phyloP scores from a whole-genome alignment of 768 basidiomycete genomes.

The Suillus spraguei region DNA sequence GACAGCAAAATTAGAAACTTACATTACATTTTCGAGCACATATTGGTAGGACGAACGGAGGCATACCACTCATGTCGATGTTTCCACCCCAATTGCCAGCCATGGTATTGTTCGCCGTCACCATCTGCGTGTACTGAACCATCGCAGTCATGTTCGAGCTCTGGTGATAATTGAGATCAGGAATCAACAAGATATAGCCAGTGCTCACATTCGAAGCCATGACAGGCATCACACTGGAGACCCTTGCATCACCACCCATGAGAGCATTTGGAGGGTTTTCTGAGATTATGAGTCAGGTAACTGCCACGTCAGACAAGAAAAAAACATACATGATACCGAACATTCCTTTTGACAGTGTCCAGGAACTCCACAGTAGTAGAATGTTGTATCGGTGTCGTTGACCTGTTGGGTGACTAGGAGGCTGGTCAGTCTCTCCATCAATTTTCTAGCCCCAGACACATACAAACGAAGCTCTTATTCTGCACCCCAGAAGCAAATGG shows the following conservation, averaged over 20 bases:
- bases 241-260: constrained; percentile 44
- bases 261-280: constrained; percentile 61
- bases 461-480: constrained; percentile 63
- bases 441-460: constrained; percentile 23
- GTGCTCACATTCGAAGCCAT: constrained; percentile 46
- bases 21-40: constrained; percentile 60
- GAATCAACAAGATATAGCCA: constrained; percentile 6
- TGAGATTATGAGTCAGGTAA: constrained; percentile 24
- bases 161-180: constrained; percentile 28
- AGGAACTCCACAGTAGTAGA: constrained; percentile 74
- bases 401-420: constrained; percentile 64
- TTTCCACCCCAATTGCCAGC: constrained; percentile 64
- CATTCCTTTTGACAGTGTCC: constrained; percentile 84
- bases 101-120: constrained; percentile 47
- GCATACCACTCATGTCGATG: constrained; percentile 60
- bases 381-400: constrained; percentile 73
- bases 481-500: constrained; percentile 71
- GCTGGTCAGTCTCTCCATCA: constrained; percentile 21
- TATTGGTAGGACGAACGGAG: constrained; percentile 52
- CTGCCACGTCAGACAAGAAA: neutral
- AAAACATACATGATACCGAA: constrained; percentile 68
- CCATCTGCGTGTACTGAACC: constrained; percentile 48
- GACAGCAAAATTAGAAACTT: constrained; percentile 11
- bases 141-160: constrained; percentile 61
- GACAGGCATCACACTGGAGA: constrained; percentile 53